Percentiles rank a stretch among this genome's conserved stretches.
phyloP scores from a whole-genome alignment of 192 early-diverging fungal species.

The Funneliformis geosporum region DNA sequence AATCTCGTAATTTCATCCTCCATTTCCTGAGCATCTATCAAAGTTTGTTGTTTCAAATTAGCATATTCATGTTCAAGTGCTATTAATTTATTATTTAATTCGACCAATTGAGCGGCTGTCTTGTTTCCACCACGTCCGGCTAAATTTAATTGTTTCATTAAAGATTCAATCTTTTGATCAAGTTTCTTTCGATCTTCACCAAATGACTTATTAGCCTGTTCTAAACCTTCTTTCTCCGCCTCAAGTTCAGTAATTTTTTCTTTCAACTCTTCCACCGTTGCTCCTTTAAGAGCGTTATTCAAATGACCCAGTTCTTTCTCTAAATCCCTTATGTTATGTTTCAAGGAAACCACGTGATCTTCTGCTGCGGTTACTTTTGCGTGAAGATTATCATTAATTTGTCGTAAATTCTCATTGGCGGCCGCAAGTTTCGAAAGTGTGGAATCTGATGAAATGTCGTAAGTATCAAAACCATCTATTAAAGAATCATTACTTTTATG shows the following conservation, averaged over 20 bases:
- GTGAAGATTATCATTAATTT: neutral
- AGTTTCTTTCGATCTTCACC: constrained; percentile 19
- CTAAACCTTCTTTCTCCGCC: constrained; percentile 25
- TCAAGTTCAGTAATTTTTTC: neutral
- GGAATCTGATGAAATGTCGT: neutral
- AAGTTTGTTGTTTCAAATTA: neutral
- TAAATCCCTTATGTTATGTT: neutral
- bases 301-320: neutral
- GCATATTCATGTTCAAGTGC: neutral
- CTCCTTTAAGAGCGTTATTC: neutral
- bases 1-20: constrained; percentile 17
- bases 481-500: neutral
- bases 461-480: neutral
- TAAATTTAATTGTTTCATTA: constrained; percentile 5
- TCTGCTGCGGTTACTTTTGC: neutral
- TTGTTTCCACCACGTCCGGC: constrained; percentile 4
- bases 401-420: constrained; percentile 8
- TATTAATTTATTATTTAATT: constrained; percentile 8
- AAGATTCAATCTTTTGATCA: constrained; percentile 24
- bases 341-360: neutral
- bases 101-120: neutral
- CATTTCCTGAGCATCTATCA: constrained; percentile 6
- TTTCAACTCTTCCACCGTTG: neutral
- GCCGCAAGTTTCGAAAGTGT: neutral
- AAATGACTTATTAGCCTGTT: constrained; percentile 19